phyloP scores from a whole-genome alignment of 1,139 yeast species.

The Yamadazyma aaseri region DNA sequence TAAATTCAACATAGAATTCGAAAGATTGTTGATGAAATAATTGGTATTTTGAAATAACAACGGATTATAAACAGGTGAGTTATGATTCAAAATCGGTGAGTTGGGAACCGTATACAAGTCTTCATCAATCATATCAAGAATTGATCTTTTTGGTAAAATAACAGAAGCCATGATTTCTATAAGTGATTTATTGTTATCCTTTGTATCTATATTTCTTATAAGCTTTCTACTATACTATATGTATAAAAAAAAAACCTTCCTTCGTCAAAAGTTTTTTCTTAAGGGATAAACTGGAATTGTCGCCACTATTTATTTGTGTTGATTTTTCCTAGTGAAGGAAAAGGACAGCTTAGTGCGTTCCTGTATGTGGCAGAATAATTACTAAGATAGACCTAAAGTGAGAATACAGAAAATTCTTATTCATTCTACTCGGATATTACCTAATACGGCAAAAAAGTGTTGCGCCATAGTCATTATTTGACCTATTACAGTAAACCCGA shows the following conservation, averaged over 20 bases:
- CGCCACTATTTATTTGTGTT: conserved; percentile 8
- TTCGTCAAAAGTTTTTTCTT: not conserved
- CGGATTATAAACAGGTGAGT: conserved; percentile 11
- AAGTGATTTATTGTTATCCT: too few relatives aligned
- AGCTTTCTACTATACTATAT: too few relatives aligned
- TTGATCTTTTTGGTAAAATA: conserved; percentile 50
- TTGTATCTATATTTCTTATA: too few relatives aligned
- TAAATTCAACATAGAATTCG: conserved; percentile 2
- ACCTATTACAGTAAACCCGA: not conserved
- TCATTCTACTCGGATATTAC: not conserved
- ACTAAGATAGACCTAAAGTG: not conserved
- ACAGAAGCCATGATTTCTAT: conserved; percentile 44
- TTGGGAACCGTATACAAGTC: conserved; percentile 55
- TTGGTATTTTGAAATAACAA: conserved; percentile 6
- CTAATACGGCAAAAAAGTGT: not conserved
- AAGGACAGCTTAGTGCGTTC: not conserved
- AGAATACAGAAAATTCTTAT: not conserved
- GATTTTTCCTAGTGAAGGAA: conserved; percentile 1
- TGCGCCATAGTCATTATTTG: not conserved
- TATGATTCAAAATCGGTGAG: conserved; percentile 17
- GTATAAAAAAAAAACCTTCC: not conserved
- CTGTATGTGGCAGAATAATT: not conserved
- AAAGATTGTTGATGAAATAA: conserved; percentile 2
- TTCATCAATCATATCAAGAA: conserved; percentile 64
- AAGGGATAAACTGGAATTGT: conserved; percentile 5